phyloP scores from a whole-genome alignment of 495 filamentous ascomycete species.

The Bacidia gigantensis region DNA sequence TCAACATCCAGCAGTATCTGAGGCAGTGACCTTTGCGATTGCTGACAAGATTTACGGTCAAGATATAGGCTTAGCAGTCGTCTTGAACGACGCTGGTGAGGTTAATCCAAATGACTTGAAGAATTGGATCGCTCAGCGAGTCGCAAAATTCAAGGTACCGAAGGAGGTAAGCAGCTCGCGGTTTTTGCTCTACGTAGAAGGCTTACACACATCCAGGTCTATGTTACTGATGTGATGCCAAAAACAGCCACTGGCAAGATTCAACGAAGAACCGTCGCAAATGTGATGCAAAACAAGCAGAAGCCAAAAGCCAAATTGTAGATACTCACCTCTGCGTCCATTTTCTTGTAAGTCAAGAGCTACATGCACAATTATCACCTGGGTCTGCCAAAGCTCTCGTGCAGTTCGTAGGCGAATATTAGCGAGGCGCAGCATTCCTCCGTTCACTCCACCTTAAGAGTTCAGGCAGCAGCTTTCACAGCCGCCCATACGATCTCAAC shows the following conservation, averaged over 20 bases:
- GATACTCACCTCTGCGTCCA: neutral
- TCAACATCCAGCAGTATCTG: constrained; percentile 50
- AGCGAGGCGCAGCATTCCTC: neutral
- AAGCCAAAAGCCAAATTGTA: constrained; percentile 29
- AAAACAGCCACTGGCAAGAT: constrained; percentile 88
- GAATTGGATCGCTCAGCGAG: constrained; percentile 47
- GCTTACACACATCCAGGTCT: constrained; percentile 35
- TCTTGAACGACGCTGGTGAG: constrained; percentile 47
- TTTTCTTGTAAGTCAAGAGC: too few species aligned
- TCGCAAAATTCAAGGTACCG: constrained; percentile 76
- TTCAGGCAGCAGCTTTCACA: too few species aligned
- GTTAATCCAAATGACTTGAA: constrained; percentile 45
- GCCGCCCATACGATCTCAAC: too few species aligned
- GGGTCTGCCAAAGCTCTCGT: too few species aligned
- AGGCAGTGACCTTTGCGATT: constrained; percentile 72
- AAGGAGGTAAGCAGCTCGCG: constrained; percentile 45
- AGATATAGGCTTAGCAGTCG: constrained; percentile 64
- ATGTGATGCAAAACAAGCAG: constrained; percentile 52
- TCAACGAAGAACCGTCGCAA: constrained; percentile 65
- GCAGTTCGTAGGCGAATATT: neutral
- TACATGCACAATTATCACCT: neutral
- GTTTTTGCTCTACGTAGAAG: neutral
- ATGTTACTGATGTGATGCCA: constrained; percentile 66
- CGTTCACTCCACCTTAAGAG: neutral
- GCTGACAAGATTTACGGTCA: constrained; percentile 50